Base-by-base conservation (phyloP, 768 basidiomycete genomes). In the Calvatia gigantea region DNA sequence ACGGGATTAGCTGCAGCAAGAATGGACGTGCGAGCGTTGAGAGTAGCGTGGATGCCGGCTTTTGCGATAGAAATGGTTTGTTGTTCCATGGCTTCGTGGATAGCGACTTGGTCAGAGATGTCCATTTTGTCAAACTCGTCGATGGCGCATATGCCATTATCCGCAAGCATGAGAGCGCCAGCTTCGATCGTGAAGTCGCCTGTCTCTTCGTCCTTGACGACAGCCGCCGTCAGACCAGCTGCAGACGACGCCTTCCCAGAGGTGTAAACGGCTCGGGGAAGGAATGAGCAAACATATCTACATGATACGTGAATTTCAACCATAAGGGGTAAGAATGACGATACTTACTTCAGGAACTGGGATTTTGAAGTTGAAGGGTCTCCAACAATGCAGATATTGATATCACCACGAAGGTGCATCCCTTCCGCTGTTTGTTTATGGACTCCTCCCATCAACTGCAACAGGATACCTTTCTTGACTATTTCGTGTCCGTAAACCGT, bases 111-210 rank as follows among this genome's bases (percentile, higher is more conserved):
- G 69, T 98, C 97, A 0, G 91, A 87, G 50, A 98, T 86, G 69
- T 98, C 96, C 97, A 99, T 99, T 73, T 99, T 99, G 82, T 99
- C 97, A 65, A 99, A 99, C 71, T 98, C 97, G 74, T 99, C 97
- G 64, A 99, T 99, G n/a, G 95, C 95, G 67, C 97, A 99, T 67
- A 98, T 98, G 6, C 97, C 97, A 63, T 98, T 98, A 73, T 99
- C 97, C 5, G 97, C 97, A 3, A 99, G 83, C 97, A 99, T 98
- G 61, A 99, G 81, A 3, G 97, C 97, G 46, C 97, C 97, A 19
- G 97, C 97, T 74, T 99, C 97, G 65, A 98, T 98, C 0, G 97
- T 98, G 74, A 98, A 99, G 67, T 99, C 97, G 12, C 97, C 97
- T 0, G 95, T 96, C 71, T 98, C 97, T 71, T 98, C 96, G 64